phyloP scores from a whole-genome alignment of 1,284 basidiomycete genomes.

The Ganoderma sinense region DNA sequence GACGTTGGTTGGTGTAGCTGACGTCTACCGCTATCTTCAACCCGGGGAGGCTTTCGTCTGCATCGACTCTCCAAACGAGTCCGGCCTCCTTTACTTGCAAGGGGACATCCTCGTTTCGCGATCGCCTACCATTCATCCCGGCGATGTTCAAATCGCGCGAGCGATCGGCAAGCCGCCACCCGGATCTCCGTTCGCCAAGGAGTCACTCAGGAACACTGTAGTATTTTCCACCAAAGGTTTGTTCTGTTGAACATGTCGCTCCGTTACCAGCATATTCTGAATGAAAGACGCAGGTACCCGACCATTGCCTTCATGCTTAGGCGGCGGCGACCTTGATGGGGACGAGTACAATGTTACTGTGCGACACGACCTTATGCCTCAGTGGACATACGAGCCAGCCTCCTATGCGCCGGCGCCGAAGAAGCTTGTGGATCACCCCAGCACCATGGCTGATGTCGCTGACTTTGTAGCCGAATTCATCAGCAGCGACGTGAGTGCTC shows the following conservation, averaged over 20 bases:
- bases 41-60: slow-evolving; percentile 67
- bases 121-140: slow-evolving; percentile 73
- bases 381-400: slow-evolving; percentile 48
- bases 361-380: slow-evolving; percentile 28
- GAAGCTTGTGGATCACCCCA: slow-evolving; percentile 57
- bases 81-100: slow-evolving; percentile 53
- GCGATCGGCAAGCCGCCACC: slow-evolving; percentile 67
- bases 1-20: slow-evolving; percentile 75
- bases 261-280: neutral
- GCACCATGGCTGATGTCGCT: slow-evolving; percentile 73
- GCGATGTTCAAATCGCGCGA: slow-evolving; percentile 66
- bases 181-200: slow-evolving; percentile 57
- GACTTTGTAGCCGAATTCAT: slow-evolving; percentile 80
- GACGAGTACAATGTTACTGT: slow-evolving; percentile 63
- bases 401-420: slow-evolving; percentile 58
- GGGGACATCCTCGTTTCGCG: slow-evolving; percentile 66
- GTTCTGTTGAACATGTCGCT: slow-evolving; percentile 1
- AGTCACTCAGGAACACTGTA: slow-evolving; percentile 61
- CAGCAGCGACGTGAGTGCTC: slow-evolving; percentile 60
- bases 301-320: slow-evolving; percentile 66
- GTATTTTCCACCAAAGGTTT: slow-evolving; percentile 65
- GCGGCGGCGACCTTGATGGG: slow-evolving; percentile 73
- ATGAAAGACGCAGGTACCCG: slow-evolving; percentile 51
- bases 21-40: slow-evolving; percentile 58
- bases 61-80: slow-evolving; percentile 49